Conservation (phyloP, 169 alveolate species). For the Plasmodium cynomolgi region DNA sequence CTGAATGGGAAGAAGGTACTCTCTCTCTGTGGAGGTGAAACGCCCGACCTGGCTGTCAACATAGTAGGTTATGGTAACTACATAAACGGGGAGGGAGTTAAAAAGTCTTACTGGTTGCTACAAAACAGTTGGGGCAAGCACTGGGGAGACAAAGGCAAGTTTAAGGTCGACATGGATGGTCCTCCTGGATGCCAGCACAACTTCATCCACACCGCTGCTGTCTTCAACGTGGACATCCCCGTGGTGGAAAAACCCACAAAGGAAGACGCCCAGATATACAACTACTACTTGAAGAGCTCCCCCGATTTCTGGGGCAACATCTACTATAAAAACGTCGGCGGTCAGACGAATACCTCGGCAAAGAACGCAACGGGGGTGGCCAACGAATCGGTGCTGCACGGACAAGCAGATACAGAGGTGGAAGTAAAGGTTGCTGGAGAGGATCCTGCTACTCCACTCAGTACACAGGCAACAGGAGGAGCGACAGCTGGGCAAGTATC, state of each 20-base stretch:
- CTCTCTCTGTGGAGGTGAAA: slow-evolving; percentile 18
- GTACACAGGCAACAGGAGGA: not conserved
- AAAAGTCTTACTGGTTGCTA: slow-evolving; percentile 24
- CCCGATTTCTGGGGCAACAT: too few relatives aligned
- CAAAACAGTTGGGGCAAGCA: slow-evolving; percentile 50
- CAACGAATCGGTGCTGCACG: too few relatives aligned
- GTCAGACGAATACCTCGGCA: too few relatives aligned
- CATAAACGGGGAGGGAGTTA: not conserved
- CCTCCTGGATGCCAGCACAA: slow-evolving; percentile 10
- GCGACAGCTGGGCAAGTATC: too few relatives aligned
- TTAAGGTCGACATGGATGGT: slow-evolving; percentile 43
- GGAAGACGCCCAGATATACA: not conserved
- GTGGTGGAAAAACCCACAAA: too few relatives aligned
- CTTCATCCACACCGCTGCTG: slow-evolving; percentile 19
- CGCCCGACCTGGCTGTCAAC: slow-evolving; percentile 38
- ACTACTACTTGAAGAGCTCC: slow-evolving; percentile 4
- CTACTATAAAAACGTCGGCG: too few relatives aligned
- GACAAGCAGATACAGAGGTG: not conserved
- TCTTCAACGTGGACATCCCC: not conserved
- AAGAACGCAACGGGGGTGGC: too few relatives aligned
- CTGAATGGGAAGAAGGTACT: slow-evolving; percentile 60
- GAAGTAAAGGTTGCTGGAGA: not conserved
- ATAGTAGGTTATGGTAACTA: slow-evolving; percentile 68
- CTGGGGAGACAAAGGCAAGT: slow-evolving; percentile 46
- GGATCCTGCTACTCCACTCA: too few relatives aligned